A percentile compares a stretch with the other conserved stretches of the same genome.
These are phyloP conservation scores for Backusella parvicylindrica DNA, from an alignment of 192 early-diverging fungal genomes.

Conservation along the genomic window DNA sequence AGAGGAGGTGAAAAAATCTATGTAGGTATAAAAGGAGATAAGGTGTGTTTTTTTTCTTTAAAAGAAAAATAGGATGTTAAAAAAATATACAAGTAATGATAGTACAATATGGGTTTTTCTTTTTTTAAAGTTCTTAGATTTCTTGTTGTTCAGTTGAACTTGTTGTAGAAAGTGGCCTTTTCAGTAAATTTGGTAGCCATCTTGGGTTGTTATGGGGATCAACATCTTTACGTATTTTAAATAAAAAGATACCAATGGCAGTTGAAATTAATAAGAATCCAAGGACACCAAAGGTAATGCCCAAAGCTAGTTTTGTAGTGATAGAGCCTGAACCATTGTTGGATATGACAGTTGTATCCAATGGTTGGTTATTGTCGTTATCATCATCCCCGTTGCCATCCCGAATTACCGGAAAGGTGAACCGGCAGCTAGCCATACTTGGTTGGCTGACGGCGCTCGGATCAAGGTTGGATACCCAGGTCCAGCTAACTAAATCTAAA, in stretches of 20 bases:
- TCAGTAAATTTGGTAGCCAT: constrained; percentile 5
- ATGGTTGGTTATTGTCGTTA: background rate
- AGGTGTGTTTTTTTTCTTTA: background rate
- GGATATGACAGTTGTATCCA: constrained; percentile 7
- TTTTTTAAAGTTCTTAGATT: background rate
- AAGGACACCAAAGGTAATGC: constrained; percentile 16
- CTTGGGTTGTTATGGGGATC: constrained; percentile 4
- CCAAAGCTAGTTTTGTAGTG: background rate
- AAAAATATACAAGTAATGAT: background rate
- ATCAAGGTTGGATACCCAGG: constrained; percentile 11
- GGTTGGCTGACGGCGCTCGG: background rate
- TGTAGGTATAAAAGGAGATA: background rate
- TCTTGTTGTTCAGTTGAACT: background rate
- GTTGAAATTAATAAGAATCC: constrained; percentile 7
- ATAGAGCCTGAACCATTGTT: background rate
- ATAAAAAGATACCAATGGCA: background rate
- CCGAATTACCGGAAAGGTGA: constrained; percentile 1
- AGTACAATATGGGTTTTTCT: background rate
- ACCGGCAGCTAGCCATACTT: background rate
- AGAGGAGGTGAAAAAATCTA: background rate
- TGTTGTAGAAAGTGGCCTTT: background rate
- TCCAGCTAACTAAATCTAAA: constrained; percentile 19
- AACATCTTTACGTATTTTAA: constrained; percentile 2
- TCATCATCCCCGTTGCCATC: background rate
- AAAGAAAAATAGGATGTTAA: background rate